These are phyloP conservation scores for Pythium myriotylum DNA, from an alignment of 352 stramenopile genomes.

Conservation along the genomic window DNA sequence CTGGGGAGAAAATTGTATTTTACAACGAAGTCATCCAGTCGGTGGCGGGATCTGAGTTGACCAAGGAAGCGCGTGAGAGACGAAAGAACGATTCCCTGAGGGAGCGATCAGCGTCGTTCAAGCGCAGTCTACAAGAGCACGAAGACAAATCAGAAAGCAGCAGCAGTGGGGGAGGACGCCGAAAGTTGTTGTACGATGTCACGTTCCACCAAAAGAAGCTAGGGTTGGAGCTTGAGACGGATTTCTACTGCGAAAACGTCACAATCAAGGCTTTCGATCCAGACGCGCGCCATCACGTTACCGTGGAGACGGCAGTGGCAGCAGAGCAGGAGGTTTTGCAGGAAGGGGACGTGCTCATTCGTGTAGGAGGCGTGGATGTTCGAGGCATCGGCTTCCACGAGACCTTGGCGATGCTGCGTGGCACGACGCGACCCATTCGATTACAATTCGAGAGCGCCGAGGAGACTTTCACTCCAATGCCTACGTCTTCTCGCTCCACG, in stretches of 20 bases:
- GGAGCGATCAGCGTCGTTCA: slow-evolving; percentile 71
- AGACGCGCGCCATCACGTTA: slow-evolving; percentile 44
- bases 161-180: slow-evolving; percentile 31
- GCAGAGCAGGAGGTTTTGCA: slow-evolving; percentile 68
- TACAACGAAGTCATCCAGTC: slow-evolving; percentile 87
- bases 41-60: slow-evolving; percentile 71
- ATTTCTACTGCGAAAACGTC: slow-evolving; percentile 90
- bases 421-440: slow-evolving; percentile 66
- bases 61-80: slow-evolving; percentile 70
- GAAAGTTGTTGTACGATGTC: slow-evolving; percentile 80
- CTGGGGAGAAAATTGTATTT: slow-evolving; percentile 87
- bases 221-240: slow-evolving; percentile 85
- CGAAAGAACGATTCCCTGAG: slow-evolving; percentile 63
- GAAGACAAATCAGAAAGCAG: slow-evolving; percentile 40
- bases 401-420: slow-evolving; percentile 76
- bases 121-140: slow-evolving; percentile 65
- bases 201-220: slow-evolving; percentile 84
- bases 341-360: slow-evolving; percentile 74
- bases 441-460: slow-evolving; percentile 85
- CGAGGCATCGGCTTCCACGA: slow-evolving; percentile 86
- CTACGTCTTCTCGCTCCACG: slow-evolving; percentile 28
- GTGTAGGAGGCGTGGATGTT: slow-evolving; percentile 79
- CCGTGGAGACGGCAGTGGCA: slow-evolving; percentile 57
- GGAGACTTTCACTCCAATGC: slow-evolving; percentile 44
- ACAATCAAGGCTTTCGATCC: slow-evolving; percentile 83